Conservation (phyloP, 2,329 filamentous ascomycete species). For the Trichophyton mentagrophytes region DNA sequence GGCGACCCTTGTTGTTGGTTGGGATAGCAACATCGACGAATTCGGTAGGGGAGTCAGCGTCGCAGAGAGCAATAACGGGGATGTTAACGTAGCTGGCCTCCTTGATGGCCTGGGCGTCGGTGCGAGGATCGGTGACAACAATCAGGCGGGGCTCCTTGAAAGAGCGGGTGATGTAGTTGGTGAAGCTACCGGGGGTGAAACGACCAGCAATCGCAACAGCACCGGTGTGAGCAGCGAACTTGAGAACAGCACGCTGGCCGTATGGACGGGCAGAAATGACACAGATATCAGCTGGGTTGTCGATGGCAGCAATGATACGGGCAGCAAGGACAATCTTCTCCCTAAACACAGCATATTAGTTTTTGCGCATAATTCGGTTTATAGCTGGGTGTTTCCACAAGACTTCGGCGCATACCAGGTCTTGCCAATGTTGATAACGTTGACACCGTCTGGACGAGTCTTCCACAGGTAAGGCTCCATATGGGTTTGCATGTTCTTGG, state of each 20-base stretch:
- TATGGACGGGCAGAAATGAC: constrained; percentile 99
- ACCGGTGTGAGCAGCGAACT: constrained; percentile 98
- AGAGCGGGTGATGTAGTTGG: constrained; percentile 99
- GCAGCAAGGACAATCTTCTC: constrained; percentile 99
- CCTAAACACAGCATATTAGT: constrained; percentile 40
- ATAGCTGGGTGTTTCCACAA: not conserved
- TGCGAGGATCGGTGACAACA: constrained; percentile 98
- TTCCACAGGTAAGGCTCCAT: constrained; percentile 99
- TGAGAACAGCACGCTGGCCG: constrained; percentile 97
- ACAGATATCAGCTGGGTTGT: constrained; percentile 98
- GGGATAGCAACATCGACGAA: constrained; percentile 99
- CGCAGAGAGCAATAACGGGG: constrained; percentile 96
- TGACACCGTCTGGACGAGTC: constrained; percentile 95
- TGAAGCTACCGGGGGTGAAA: constrained; percentile 99
- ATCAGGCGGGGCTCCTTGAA: constrained; percentile 99
- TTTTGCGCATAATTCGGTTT: not conserved
- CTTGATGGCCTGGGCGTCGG: constrained; percentile 99
- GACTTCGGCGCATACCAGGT: constrained; percentile 58
- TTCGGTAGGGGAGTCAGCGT: constrained; percentile 98
- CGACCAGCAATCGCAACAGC: constrained; percentile 96
- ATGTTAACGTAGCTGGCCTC: constrained; percentile 99
- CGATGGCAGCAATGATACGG: constrained; percentile 95
- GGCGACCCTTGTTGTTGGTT: constrained; percentile 99
- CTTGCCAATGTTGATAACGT: constrained; percentile 99
- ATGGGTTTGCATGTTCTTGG: constrained; percentile 99